Base-by-base conservation (phyloP, 257 asterid species). In the Asclepias syriaca region DNA sequence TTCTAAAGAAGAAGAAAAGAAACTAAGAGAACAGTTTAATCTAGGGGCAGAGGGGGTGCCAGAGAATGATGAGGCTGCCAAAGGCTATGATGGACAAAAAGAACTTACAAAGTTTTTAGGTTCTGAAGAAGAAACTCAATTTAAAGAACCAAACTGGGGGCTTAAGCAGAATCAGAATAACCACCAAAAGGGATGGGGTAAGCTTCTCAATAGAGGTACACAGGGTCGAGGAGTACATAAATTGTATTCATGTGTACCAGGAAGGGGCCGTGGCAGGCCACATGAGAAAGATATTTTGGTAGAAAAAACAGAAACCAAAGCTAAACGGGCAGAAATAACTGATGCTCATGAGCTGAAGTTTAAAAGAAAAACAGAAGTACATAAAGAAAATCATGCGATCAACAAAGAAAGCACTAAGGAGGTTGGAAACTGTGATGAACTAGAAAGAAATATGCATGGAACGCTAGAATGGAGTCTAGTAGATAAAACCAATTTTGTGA, bases 251-350 rank as follows among this genome's bases (percentile, higher is more conserved):
- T 5, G 46, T 16, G 1, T 29, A 63, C 61, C 15, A 66, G 66
- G 72, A 67, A 49, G 68, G 65, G 51, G 51, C 27, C 21, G 15
- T 61, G 43, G 66, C 24, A 49, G 78, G 75, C 75, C 57, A 1
- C 48, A 48, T 24, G 59, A 63, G 74, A 73, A 72, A 61, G 59
- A 43, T 55, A 46, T 24, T 51, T 6, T 21, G 53, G 50, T 51
- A 10, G 59, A 58, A 48, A 32, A 19, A 53, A 49, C 22, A 22
- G 53, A 49, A 37, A 19, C 21, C 60, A 53, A 48, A 19, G 24
- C 57, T 53, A 58, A 77, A 13, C 16, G 21, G 29, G 8, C 37
- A 18, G 72, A 65, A 65, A 66, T 53, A 13, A 50, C 8, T 5
- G n/a, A 48, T 11, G 58, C 15, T 21, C 61, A 45, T 56, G 69